Evolutionary conservation across 106 monocot genomes (phyloP).

Genomic region (Acanthochlamys bracteata): DNA sequence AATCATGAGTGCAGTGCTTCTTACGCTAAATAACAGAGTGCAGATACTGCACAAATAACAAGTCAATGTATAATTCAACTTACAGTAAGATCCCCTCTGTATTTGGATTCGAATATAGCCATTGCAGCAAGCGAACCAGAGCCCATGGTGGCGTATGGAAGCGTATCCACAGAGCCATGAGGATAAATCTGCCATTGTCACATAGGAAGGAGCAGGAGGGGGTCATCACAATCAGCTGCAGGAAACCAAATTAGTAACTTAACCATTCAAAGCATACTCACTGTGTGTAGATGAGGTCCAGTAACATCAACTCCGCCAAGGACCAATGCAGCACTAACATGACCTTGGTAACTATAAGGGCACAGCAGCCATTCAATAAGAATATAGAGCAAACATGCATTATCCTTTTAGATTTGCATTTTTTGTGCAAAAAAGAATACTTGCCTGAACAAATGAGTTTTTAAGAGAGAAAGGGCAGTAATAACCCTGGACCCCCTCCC

Average conservation of each 20-base stretch:
- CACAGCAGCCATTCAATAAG: neutral
- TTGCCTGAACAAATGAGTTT: slow-evolving; percentile 87
- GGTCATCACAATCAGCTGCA: neutral
- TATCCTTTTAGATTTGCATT: neutral
- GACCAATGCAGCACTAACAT: slow-evolving; percentile 97
- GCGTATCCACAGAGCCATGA: slow-evolving; percentile 99
- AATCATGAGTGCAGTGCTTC: too few species aligned
- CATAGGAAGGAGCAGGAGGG: slow-evolving; percentile 13
- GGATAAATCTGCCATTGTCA: slow-evolving; percentile 64
- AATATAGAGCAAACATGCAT: slow-evolving; percentile 5
- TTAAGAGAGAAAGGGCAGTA: slow-evolving; percentile 88
- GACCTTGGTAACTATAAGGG: slow-evolving; percentile 71
- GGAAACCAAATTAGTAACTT: neutral
- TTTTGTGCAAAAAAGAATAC: neutral
- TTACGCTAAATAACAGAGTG: too few species aligned
- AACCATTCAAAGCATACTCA: slow-evolving; percentile 14
- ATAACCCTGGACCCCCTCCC: slow-evolving; percentile 94
- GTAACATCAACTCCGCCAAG: slow-evolving; percentile 99
- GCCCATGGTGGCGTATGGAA: slow-evolving; percentile 99
- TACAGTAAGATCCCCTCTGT: slow-evolving; percentile 76
- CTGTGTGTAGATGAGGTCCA: slow-evolving; percentile 97
- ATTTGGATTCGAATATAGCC: slow-evolving; percentile 95
- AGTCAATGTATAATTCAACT: slow-evolving; percentile 16
- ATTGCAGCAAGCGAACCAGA: slow-evolving; percentile 99
- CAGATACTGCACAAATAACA: neutral